Evolutionary conservation across 2,329 filamentous ascomycete genomes (phyloP).

Genomic region (Trichoderma sp.): DNA sequence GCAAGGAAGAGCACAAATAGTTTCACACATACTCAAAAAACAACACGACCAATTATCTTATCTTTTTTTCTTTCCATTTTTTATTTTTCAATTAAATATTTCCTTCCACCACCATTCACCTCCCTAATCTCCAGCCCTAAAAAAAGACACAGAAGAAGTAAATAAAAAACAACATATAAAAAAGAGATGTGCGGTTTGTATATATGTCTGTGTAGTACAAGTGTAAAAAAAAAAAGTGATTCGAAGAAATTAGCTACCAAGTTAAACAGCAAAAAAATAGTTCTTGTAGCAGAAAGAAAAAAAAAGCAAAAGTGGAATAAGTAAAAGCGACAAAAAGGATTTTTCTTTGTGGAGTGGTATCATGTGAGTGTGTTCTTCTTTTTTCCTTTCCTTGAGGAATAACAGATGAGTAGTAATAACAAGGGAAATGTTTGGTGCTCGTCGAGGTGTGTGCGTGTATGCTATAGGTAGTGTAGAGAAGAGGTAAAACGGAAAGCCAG

Average conservation of each 20-base stretch:
- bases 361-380: constrained; percentile 1
- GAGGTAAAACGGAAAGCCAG: background rate
- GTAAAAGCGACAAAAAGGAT: background rate
- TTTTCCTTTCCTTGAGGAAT: background rate
- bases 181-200: background rate
- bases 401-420: background rate
- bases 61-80: background rate
- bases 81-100: background rate
- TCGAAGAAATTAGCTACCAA: background rate
- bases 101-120: background rate
- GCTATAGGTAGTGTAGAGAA: background rate
- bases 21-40: background rate
- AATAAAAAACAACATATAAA: background rate
- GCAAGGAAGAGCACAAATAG: background rate
- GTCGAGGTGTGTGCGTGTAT: constrained; percentile 10
- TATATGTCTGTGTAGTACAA: background rate
- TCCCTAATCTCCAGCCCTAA: background rate
- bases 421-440: background rate
- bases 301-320: background rate
- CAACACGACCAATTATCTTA: background rate
- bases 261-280: background rate
- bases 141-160: background rate
- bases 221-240: background rate
- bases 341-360: constrained; percentile 11
- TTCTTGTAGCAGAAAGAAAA: background rate